phyloP scores from a whole-genome alignment of 352 stramenopile genomes.

The Phytophthora aleatoria region DNA sequence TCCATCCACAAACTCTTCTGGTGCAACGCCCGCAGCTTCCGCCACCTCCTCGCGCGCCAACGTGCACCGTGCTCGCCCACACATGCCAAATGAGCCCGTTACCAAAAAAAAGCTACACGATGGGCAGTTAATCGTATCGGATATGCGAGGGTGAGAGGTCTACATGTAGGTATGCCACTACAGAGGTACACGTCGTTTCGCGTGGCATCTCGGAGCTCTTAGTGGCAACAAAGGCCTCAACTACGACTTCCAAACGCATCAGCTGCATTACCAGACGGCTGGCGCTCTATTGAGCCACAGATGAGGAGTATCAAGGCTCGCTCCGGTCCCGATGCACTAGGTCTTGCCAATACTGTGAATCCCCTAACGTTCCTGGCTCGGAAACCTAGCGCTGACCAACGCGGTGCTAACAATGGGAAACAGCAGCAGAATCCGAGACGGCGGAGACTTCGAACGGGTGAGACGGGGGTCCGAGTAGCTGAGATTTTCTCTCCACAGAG shows the following conservation, averaged over 20 bases:
- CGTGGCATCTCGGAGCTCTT: constrained; percentile 4
- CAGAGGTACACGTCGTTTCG: no score
- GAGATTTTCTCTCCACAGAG: constrained; percentile 50
- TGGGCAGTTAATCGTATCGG: not conserved
- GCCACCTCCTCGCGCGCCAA: constrained; percentile 60
- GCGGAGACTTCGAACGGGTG: constrained; percentile 2
- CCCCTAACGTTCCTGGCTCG: constrained; percentile 34
- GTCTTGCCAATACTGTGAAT: constrained; percentile 37
- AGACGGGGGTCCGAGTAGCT: constrained; percentile 3
- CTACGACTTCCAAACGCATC: constrained; percentile 1
- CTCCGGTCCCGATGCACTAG: constrained; percentile 32
- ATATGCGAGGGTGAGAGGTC: constrained; percentile 8
- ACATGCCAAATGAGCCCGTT: constrained; percentile 46
- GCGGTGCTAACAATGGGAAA: constrained; percentile 1
- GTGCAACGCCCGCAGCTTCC: constrained; percentile 47
- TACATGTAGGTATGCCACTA: constrained; percentile 11
- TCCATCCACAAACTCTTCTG: constrained; percentile 60
- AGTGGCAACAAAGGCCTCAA: constrained; percentile 13
- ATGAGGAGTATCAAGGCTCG: constrained; percentile 22
- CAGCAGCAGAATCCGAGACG: constrained; percentile 22
- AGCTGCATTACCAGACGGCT: constrained; percentile 32
- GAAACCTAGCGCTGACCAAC: constrained; percentile 25
- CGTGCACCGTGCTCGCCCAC: constrained; percentile 66
- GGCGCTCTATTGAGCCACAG: constrained; percentile 38
- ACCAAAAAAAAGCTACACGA: no score